Percentiles rank a stretch among this genome's conserved stretches.
Evolutionary conservation across 1,284 basidiomycete genomes (phyloP).

Genomic region (Ustilago cynodontis): DNA sequence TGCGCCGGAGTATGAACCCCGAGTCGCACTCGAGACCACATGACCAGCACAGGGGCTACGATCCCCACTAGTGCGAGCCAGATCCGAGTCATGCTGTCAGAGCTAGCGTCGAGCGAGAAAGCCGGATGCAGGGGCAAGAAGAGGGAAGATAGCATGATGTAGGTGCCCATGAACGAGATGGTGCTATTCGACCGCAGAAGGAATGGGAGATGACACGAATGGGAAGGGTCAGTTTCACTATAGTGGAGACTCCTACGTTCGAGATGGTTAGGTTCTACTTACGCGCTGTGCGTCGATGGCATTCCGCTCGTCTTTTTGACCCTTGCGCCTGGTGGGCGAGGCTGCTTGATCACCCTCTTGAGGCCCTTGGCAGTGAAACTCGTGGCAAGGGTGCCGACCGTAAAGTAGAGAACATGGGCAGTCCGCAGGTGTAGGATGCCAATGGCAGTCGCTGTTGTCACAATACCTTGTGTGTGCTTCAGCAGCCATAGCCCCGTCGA

Average conservation of each 20-base stretch:
- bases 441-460: constrained; percentile 50
- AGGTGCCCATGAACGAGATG: constrained; percentile 57
- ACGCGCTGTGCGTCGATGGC: constrained; percentile 58
- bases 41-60: constrained; percentile 39
- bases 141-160: constrained; percentile 42
- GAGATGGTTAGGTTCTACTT: constrained; percentile 10
- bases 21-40: constrained; percentile 55
- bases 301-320: constrained; percentile 56
- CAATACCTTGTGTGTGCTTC: constrained; percentile 55
- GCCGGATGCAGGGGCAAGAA: constrained; percentile 46
- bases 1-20: constrained; percentile 52
- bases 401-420: constrained; percentile 46
- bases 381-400: constrained; percentile 39
- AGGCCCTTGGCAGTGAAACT: constrained; percentile 55
- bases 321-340: constrained; percentile 45
- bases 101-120: constrained; percentile 11
- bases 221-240: neutral
- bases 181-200: constrained; percentile 21
- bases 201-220: neutral
- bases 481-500: constrained; percentile 50
- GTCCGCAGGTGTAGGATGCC: constrained; percentile 52
- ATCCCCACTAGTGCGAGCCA: constrained; percentile 39
- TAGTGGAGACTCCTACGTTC: neutral
- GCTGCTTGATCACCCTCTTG: constrained; percentile 57
- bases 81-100: constrained; percentile 27